Base-by-base conservation (phyloP, 495 filamentous ascomycete genomes). In the Lasiosphaeris hirsuta region DNA sequence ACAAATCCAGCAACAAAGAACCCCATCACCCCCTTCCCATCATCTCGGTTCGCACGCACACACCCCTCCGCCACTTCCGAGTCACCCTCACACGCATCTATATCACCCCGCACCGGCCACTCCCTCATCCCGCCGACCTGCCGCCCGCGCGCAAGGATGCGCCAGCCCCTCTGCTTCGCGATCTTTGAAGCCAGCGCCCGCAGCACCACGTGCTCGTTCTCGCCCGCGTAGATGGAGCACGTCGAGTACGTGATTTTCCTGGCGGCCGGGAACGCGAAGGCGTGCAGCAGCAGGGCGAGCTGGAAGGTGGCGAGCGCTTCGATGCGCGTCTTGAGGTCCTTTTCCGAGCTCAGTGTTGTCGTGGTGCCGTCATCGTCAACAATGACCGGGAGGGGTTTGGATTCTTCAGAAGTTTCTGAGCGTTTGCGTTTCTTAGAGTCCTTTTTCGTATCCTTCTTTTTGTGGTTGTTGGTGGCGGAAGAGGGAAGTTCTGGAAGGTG, bases 191-290 rank as follows among this genome's bases (percentile, higher is more conserved):
- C 58, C 40, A 97, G 68, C 7, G 91, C 86, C 17, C 79, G 75
- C 14, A 84, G 51, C 7, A 96, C 91, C 0, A 97, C 94, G 19
- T 78, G 67, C 68, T 98, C 94, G 65, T 98, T 97, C 69, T 98
- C 94, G 38, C 86, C 79, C 1, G 84, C 75, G 68, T 96, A 82
- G 19, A 96, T 76, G 0, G 94, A 97, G 67, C 94, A 98, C 0
- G 94, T 98, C 40, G 88, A 92, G 67, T 98, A 98, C 0, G 88
- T 89, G 39, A 97, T 87, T 63, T 80, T 86, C 3, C 66, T 76
- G 0, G 90, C 91, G n/a, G 78, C 72, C 0, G 92, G 89, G 60
- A 96, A 98, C 19, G 72, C 68, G 69, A 97, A 84, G 0, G 94
- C 93, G 67, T 95, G 91, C 52, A 87, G 80, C 6, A 96, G 75